These are phyloP conservation scores for Apiospora phragmitis DNA, from an alignment of 2,329 filamentous ascomycete genomes.

Conservation along the genomic window DNA sequence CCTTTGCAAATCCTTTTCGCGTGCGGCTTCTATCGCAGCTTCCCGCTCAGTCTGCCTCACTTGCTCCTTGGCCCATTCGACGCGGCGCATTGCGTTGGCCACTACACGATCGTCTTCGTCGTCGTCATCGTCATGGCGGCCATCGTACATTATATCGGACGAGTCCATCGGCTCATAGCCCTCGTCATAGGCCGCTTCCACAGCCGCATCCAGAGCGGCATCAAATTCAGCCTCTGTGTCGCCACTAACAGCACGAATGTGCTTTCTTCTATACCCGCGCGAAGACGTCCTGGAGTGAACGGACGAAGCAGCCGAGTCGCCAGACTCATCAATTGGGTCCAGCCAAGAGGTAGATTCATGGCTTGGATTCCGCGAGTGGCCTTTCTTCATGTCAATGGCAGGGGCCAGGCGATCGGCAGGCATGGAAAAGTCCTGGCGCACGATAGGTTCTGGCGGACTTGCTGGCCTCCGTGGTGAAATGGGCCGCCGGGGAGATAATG, in stretches of 20 bases:
- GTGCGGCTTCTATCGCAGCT: slow-evolving; percentile 60
- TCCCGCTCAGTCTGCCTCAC: slow-evolving; percentile 75
- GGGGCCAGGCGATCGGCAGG: slow-evolving; percentile 24
- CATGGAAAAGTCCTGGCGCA: slow-evolving; percentile 38
- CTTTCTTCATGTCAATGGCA: slow-evolving; percentile 21
- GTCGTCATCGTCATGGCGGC: slow-evolving; percentile 37
- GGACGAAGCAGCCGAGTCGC: slow-evolving; percentile 75
- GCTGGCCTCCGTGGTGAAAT: slow-evolving; percentile 43
- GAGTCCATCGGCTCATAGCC: slow-evolving; percentile 73
- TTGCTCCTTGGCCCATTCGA: slow-evolving; percentile 75
- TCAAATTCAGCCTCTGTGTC: slow-evolving; percentile 89
- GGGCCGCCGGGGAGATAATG: slow-evolving; percentile 66
- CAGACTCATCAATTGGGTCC: slow-evolving; percentile 92
- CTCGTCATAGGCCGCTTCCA: slow-evolving; percentile 94
- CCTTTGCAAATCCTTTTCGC: slow-evolving; percentile 57
- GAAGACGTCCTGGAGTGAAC: slow-evolving; percentile 79
- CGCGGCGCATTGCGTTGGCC: slow-evolving; percentile 61
- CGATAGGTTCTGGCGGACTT: slow-evolving; percentile 31
- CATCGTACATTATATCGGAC: slow-evolving; percentile 39
- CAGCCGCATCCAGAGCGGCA: slow-evolving; percentile 88
- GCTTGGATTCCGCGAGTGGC: slow-evolving; percentile 62
- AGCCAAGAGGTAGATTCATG: slow-evolving; percentile 88
- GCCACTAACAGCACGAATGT: slow-evolving; percentile 67
- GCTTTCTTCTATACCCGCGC: slow-evolving; percentile 65
- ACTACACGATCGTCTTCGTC: slow-evolving; percentile 38